These are phyloP conservation scores for Fusarium pseudocircinatum DNA, from an alignment of 2,329 filamentous ascomycete genomes.

Conservation along the genomic window DNA sequence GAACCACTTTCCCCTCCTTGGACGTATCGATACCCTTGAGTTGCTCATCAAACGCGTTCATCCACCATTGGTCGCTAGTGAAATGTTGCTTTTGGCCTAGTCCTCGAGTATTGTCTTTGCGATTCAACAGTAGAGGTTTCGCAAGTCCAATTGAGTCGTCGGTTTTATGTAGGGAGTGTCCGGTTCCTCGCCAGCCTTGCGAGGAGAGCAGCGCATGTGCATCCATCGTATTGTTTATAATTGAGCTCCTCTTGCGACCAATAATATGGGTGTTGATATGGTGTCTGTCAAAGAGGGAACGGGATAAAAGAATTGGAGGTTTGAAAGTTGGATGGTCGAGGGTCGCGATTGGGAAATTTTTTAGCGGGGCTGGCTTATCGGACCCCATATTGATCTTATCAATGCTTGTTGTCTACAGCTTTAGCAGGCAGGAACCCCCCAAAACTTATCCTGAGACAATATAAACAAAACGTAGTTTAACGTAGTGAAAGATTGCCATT, in stretches of 20 bases:
- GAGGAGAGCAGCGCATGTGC: constrained; percentile 82
- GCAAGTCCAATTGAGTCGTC: constrained; percentile 79
- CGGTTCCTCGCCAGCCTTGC: constrained; percentile 90
- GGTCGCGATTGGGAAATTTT: constrained; percentile 37
- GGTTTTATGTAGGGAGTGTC: constrained; percentile 84
- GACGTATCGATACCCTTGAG: constrained; percentile 80
- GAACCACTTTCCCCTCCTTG: constrained; percentile 63
- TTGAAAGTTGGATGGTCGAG: not conserved
- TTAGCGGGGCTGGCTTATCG: constrained; percentile 45
- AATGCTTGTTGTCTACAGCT: not conserved
- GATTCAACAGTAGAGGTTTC: constrained; percentile 83
- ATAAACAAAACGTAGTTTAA: not conserved
- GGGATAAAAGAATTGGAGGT: not conserved
- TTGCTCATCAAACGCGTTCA: constrained; percentile 92
- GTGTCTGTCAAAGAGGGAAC: not conserved
- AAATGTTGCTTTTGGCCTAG: constrained; percentile 78
- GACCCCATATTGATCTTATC: not conserved
- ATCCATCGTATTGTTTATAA: constrained; percentile 68
- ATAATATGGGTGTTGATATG: not conserved
- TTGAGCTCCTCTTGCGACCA: not conserved
- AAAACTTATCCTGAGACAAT: not conserved
- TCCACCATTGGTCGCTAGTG: constrained; percentile 92
- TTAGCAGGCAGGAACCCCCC: not conserved
- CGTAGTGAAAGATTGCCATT: not conserved
- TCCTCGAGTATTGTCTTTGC: constrained; percentile 83